A percentile compares a stretch with the other conserved stretches of the same genome.
These are phyloP conservation scores for Rhamnella rubrinervis DNA, from an alignment of 331 rosid species.

Conservation along the genomic window DNA sequence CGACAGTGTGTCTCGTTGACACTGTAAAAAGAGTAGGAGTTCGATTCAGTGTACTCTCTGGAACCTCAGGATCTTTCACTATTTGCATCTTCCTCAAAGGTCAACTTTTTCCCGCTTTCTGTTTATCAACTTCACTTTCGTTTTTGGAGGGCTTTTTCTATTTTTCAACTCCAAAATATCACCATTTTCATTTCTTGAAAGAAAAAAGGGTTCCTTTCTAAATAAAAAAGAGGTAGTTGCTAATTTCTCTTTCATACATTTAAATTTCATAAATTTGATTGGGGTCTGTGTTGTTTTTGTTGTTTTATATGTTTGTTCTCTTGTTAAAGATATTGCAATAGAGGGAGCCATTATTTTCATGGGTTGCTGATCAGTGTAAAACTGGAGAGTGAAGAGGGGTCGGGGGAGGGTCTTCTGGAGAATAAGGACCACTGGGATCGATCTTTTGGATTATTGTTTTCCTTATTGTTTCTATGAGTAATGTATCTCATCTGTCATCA, in stretches of 20 bases:
- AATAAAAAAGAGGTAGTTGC: not conserved
- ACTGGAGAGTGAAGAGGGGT: not conserved
- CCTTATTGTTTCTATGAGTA: not conserved
- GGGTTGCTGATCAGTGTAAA: slow-evolving; percentile 11
- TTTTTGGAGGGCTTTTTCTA: slow-evolving; percentile 5
- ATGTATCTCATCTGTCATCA: slow-evolving; percentile 8
- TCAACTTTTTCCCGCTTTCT: not conserved
- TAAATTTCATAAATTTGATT: not conserved
- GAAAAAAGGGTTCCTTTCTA: not conserved
- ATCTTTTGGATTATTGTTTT: slow-evolving; percentile 18
- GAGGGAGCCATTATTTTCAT: slow-evolving; percentile 20
- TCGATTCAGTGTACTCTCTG: slow-evolving; percentile 1
- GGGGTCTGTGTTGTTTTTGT: slow-evolving; percentile 13
- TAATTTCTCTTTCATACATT: not conserved
- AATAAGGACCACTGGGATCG: slow-evolving; percentile 34
- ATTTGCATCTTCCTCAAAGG: slow-evolving; percentile 1
- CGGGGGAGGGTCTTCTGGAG: slow-evolving; percentile 10
- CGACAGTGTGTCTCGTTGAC: slow-evolving; percentile 3
- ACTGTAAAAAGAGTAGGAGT: not conserved
- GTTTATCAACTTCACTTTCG: not conserved
- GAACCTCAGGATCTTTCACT: slow-evolving; percentile 2
- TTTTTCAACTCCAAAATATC: not conserved
- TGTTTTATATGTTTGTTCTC: slow-evolving; percentile 8
- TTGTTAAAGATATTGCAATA: not conserved
- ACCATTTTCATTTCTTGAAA: not conserved